Evolutionary conservation across 2,329 filamentous ascomycete genomes (phyloP), one percentile per base, ranked within the genome.

Genomic region (Macrophomina tecta): DNA sequence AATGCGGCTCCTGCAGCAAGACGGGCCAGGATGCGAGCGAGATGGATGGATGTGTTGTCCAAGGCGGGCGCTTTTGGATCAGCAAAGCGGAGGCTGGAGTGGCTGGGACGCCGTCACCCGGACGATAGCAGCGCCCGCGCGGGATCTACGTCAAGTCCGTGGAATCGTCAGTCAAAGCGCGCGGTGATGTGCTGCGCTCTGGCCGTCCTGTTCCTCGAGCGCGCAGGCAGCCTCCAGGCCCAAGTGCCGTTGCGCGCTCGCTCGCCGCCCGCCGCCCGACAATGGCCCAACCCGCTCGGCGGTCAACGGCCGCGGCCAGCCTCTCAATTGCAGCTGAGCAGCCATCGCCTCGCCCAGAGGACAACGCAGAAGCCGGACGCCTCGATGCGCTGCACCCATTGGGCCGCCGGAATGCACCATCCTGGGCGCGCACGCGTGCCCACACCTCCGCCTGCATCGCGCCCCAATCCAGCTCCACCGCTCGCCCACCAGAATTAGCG

Each of bases 1-100:
- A 38, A 36, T 64, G 61, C 61, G 61, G 61, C 61, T 64, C 61
- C 58, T 62, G 58, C 58, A 62, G 58, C 32, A 45, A 48, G 42
- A 11, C 4, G 18, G 14, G 40, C 55, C 55, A 45, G 55, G 55
- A 45, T 60, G 38, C 23, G 55, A 23, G 55, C 55, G 42, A 45
- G 16, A 18, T 45, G 9, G 16, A 45, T 45, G 9, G 58, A 62
- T 62, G 58, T 62, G 58, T 38, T 62, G 58, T 49, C 58, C 30
- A 18, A 28, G 34, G 36, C 48, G 46, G 40, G 12, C 42, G 42
- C 42, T 45, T 45, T 45, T 45, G 42, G 58, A 62, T 49, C 42
- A 49, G 56, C 56, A 61, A 34, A 46, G 58, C 36, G 12, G 63
- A 56, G 38, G 51, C 32, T 53, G 61, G 48, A 40, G 30, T 23